A percentile compares a stretch with the other conserved stretches of the same genome.
Evolutionary conservation across 345 rosid species (phyloP).

Genomic region (Populus simonii): DNA sequence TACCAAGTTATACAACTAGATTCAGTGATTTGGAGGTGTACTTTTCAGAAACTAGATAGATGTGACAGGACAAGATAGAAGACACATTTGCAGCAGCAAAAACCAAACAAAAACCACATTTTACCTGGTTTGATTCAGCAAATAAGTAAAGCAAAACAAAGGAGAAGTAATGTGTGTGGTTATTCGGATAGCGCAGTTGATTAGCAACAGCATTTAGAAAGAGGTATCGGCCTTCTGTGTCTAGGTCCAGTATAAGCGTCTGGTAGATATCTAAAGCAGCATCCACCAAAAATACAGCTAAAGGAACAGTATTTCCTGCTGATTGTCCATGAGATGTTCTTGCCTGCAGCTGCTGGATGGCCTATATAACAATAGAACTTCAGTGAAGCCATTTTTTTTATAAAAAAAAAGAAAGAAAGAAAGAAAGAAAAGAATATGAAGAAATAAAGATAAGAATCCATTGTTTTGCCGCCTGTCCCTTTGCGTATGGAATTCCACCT

Average conservation of each 20-base stretch:
- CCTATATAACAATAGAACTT: conserved; percentile 35
- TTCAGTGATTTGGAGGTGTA: background rate
- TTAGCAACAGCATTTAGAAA: conserved; percentile 91
- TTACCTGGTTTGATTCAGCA: conserved; percentile 80
- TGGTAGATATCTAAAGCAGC: conserved; percentile 91
- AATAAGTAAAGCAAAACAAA: conserved; percentile 80
- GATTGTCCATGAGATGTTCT: conserved; percentile 68
- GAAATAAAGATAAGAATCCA: background rate
- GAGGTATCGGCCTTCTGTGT: conserved; percentile 95
- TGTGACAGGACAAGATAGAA: background rate
- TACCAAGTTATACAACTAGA: background rate
- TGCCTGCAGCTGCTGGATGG: conserved; percentile 74
- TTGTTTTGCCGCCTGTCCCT: background rate
- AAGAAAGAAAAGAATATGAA: background rate
- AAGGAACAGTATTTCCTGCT: conserved; percentile 40
- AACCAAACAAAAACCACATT: background rate
- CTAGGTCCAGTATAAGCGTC: conserved; percentile 73
- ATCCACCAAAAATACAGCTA: conserved; percentile 47
- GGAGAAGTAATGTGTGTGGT: conserved; percentile 96
- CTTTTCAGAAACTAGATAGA: background rate
- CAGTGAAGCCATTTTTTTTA: too few relatives aligned
- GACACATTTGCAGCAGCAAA: background rate
- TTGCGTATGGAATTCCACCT: background rate
- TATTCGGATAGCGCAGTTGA: conserved; percentile 97
- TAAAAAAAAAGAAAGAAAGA: background rate